phyloP scores from a whole-genome alignment of 352 stramenopile genomes.

The Pythium guiyangense region DNA sequence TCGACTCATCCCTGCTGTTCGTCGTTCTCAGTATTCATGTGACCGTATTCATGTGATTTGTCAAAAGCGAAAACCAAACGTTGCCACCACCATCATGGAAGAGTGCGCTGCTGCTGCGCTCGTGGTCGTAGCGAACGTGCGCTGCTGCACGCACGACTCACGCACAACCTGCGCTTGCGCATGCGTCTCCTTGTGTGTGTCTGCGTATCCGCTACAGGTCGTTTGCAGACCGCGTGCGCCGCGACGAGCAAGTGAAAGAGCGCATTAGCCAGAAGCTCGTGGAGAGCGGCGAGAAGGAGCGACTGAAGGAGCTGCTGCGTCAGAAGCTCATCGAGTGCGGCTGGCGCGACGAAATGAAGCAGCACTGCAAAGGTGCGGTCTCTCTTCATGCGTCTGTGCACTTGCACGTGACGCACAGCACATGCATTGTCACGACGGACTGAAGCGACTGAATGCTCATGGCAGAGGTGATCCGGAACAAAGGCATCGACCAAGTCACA shows the following conservation, averaged over 20 bases:
- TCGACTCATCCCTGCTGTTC: too few relatives aligned
- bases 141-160: not conserved
- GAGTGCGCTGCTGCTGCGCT: too few relatives aligned
- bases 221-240: slow-evolving; percentile 39
- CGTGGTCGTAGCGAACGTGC: too few relatives aligned
- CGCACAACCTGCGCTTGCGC: too few relatives aligned
- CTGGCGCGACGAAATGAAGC: slow-evolving; percentile 91
- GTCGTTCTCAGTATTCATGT: too few relatives aligned
- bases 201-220: slow-evolving; percentile 19
- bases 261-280: slow-evolving; percentile 87
- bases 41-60: too few relatives aligned
- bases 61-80: too few relatives aligned
- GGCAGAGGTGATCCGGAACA: slow-evolving; percentile 91
- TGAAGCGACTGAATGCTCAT: not conserved
- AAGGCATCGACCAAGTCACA: slow-evolving; percentile 93
- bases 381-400: not conserved
- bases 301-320: slow-evolving; percentile 86
- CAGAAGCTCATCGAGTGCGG: slow-evolving; percentile 88
- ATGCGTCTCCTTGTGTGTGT: not conserved
- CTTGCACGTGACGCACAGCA: not conserved
- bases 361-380: slow-evolving; percentile 73
- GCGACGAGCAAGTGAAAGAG: slow-evolving; percentile 70
- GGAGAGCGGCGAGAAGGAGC: slow-evolving; percentile 87
- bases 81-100: too few relatives aligned
- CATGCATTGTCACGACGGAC: not conserved